phyloP scores from a whole-genome alignment of 345 rosid species.

The Rubroshorea leprosula region DNA sequence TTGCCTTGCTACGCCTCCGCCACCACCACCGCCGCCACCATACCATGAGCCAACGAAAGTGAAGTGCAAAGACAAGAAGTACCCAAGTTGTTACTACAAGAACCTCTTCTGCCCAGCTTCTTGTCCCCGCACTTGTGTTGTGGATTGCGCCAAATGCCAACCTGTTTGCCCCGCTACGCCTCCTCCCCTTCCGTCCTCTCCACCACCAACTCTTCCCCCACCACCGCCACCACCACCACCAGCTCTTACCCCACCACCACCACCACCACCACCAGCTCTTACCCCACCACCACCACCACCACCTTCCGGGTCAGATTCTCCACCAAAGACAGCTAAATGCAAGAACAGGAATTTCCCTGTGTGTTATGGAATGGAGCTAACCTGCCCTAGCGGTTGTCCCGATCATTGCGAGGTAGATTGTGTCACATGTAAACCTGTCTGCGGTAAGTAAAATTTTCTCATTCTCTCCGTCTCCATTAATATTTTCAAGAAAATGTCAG shows the following conservation, averaged over 20 bases:
- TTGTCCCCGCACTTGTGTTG: not conserved
- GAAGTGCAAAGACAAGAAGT: too few species aligned
- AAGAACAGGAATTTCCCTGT: not conserved
- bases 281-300: not conserved
- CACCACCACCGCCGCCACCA: not conserved
- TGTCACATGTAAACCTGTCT: constrained; percentile 52
- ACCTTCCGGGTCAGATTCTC: not conserved
- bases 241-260: not conserved
- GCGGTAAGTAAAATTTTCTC: constrained; percentile 30
- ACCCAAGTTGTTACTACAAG: too few species aligned
- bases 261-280: not conserved
- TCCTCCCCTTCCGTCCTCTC: constrained; percentile 1
- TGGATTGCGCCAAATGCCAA: not conserved
- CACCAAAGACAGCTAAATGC: not conserved
- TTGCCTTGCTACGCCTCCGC: not conserved
- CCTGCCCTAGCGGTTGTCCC: not conserved
- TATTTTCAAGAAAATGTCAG: not conserved
- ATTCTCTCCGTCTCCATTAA: not conserved
- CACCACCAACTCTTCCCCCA: not conserved
- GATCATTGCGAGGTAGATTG: constrained; percentile 25
- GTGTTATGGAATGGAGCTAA: not conserved
- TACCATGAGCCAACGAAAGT: too few species aligned
- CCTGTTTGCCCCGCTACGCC: not conserved
- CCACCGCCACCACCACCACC: constrained; percentile 1
- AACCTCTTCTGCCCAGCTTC: too few species aligned